Evolutionary conservation across 2,329 filamentous ascomycete species (phyloP).

Genomic region (Fusarium sp.): DNA sequence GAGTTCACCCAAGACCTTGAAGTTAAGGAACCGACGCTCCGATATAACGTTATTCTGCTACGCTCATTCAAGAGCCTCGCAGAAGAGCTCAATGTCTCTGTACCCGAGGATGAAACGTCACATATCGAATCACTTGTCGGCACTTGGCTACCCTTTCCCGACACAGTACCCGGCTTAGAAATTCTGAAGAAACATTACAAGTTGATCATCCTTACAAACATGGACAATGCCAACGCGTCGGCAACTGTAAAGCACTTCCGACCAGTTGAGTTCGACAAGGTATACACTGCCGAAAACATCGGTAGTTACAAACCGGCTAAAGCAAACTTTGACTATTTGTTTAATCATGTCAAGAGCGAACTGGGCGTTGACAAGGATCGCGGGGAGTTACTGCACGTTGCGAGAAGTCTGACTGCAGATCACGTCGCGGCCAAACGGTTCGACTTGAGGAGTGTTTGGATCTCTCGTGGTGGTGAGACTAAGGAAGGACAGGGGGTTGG

Average conservation of each 20-base stretch:
- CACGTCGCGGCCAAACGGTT: constrained; percentile 16
- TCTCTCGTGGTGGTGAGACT: constrained; percentile 10
- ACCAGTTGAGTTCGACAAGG: constrained; percentile 11
- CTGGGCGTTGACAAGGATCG: constrained; percentile 6
- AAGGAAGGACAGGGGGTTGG: constrained; percentile 4
- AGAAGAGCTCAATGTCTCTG: background rate
- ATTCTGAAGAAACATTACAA: constrained; percentile 18
- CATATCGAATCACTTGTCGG: background rate
- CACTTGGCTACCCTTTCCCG: constrained; percentile 10
- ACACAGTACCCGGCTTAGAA: background rate
- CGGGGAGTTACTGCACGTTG: constrained; percentile 12
- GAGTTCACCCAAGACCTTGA: background rate
- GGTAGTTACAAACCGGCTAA: constrained; percentile 20
- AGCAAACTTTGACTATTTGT: constrained; percentile 20
- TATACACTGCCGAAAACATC: constrained; percentile 20
- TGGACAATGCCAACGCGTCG: constrained; percentile 12
- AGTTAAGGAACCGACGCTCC: background rate
- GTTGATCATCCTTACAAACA: constrained; percentile 8
- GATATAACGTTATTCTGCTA: background rate
- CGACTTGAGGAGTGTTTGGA: constrained; percentile 10
- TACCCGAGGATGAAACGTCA: background rate
- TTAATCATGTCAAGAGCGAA: constrained; percentile 1
- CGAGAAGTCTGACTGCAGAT: constrained; percentile 25
- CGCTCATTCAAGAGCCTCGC: constrained; percentile 4
- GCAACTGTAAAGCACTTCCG: background rate